Evolutionary conservation across 805 yeast genomes (phyloP).

Genomic region (Yamadazyma olivae): DNA sequence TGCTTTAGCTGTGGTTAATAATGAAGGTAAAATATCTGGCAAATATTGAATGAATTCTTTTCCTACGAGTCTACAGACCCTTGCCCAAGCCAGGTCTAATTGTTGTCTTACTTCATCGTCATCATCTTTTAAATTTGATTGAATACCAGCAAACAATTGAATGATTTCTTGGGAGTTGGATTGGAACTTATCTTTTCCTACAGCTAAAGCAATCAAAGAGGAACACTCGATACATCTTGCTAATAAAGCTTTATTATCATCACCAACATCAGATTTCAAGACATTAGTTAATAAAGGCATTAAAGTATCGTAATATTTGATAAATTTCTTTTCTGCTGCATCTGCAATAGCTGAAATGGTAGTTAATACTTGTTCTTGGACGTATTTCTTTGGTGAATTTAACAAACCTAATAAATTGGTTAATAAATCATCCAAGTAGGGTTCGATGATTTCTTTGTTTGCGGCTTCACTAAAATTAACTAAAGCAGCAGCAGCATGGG

Average conservation of each 20-base stretch:
- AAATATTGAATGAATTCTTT: slow-evolving; percentile 81
- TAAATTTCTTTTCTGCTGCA: slow-evolving; percentile 85
- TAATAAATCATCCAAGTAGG: slow-evolving; percentile 82
- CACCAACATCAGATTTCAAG: slow-evolving; percentile 72
- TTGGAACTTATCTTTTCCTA: slow-evolving; percentile 84
- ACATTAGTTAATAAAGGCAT: slow-evolving; percentile 87
- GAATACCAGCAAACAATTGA: slow-evolving; percentile 68
- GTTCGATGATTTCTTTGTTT: slow-evolving; percentile 79
- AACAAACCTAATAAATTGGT: slow-evolving; percentile 70
- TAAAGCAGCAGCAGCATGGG: slow-evolving; percentile 98
- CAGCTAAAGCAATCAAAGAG: slow-evolving; percentile 90
- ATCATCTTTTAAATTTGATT: slow-evolving; percentile 51
- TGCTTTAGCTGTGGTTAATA: slow-evolving; percentile 80
- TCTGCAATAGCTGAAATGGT: slow-evolving; percentile 97
- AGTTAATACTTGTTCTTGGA: slow-evolving; percentile 95
- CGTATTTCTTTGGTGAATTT: slow-evolving; percentile 85
- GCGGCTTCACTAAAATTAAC: slow-evolving; percentile 96
- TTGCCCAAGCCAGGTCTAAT: slow-evolving; percentile 93
- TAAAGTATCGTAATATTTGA: slow-evolving; percentile 88
- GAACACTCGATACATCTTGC: slow-evolving; percentile 97
- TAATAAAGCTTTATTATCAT: slow-evolving; percentile 72
- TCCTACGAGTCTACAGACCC: slow-evolving; percentile 84
- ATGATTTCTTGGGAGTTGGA: slow-evolving; percentile 70
- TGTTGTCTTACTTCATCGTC: slow-evolving; percentile 89
- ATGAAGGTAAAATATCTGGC: slow-evolving; percentile 85